Evolutionary conservation across 371 early-diverging fungal genomes (phyloP), one percentile per base, ranked within the genome.

Genomic region (Rhizopus arrhizus): DNA sequence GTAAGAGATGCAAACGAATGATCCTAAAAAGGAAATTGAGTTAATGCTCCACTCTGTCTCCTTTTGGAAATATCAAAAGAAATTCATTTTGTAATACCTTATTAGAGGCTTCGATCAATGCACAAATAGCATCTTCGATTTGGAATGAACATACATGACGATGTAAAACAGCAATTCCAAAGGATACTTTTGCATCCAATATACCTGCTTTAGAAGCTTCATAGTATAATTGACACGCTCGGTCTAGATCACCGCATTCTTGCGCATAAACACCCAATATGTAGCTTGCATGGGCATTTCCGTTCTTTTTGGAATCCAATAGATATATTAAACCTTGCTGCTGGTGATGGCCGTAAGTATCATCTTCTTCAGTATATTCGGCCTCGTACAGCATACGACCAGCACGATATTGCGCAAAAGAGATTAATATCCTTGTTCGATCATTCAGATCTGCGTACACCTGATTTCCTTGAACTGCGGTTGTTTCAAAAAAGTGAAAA

Each of bases 341-440:
- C 13, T 36, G 55, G n/a, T 40, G 43, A 15, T 35, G 52, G 15
- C 48, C 9, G 2, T 48, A 48, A 10, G n/a, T 47, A 13, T 41
- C 53, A 42, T 64, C 35, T 15, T 56, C 38, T 9, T 34, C 53
- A 28, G 41, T 16, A 15, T 50, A 38, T 10, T 12, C 35, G 7
- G 54, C 46, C 34, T 67, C 68, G 32, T 45, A 62, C 3, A 67
- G 41, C 68, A 67, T 67, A 4, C 51, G 36, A 6, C 68, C 68
- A n/a, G 59, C 42, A 5, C 59, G 55, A 33, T 62, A 67, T 8
- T 67, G 68, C 32, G 68, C 68, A 31, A 62, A 62, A 11, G 68
- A 54, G 5, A 67, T 56, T 5, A 67, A 35, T 0, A 13, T 3
- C 16, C 53, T 34, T n/a, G 59, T 42, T 5, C 42, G 36, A 22